A percentile compares a stretch with the other conserved stretches of the same genome.
These are phyloP conservation scores for Artemisia tridentata DNA, from an alignment of 129 eudicot genomes.

Conservation along the genomic window DNA sequence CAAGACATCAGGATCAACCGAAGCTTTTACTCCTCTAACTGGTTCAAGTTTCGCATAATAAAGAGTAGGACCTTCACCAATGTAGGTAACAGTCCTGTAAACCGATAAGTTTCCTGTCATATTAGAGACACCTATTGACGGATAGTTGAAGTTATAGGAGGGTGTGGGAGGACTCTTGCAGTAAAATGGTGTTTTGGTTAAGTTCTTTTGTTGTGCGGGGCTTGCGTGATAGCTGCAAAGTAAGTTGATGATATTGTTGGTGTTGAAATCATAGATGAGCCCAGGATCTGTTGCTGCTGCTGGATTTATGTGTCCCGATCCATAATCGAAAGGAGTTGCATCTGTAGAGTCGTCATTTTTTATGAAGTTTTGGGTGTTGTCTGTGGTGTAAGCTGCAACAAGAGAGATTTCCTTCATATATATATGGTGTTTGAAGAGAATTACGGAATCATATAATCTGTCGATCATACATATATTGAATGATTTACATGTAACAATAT, in stretches of 20 bases:
- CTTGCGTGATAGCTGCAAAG: slow-evolving; percentile 64
- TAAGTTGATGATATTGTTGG: slow-evolving; percentile 40
- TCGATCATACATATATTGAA: too few species aligned
- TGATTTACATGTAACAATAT: too few species aligned
- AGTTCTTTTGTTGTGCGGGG: slow-evolving; percentile 50
- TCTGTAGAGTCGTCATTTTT: slow-evolving; percentile 33
- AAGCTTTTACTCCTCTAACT: slow-evolving; percentile 43
- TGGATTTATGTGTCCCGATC: slow-evolving; percentile 70
- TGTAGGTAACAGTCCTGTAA: slow-evolving; percentile 51
- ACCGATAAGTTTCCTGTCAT: slow-evolving; percentile 50
- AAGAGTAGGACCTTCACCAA: slow-evolving; percentile 47
- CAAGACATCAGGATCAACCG: slow-evolving; percentile 46
- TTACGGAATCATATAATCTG: neutral
- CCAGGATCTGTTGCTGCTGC: slow-evolving; percentile 54
- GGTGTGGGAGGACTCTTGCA: slow-evolving; percentile 39
- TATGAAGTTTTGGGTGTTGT: slow-evolving; percentile 46
- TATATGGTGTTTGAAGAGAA: neutral
- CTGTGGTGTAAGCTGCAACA: slow-evolving; percentile 42
- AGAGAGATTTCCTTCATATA: neutral
- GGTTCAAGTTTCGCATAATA: slow-evolving; percentile 44
- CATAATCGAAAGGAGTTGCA: slow-evolving; percentile 59
- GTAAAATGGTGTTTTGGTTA: slow-evolving; percentile 31
- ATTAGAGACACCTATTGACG: slow-evolving; percentile 56
- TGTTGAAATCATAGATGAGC: slow-evolving; percentile 46
- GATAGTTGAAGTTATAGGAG: slow-evolving; percentile 58